phyloP scores from a whole-genome alignment of 2,329 filamentous ascomycete species.

The Fusarium torreyae region DNA sequence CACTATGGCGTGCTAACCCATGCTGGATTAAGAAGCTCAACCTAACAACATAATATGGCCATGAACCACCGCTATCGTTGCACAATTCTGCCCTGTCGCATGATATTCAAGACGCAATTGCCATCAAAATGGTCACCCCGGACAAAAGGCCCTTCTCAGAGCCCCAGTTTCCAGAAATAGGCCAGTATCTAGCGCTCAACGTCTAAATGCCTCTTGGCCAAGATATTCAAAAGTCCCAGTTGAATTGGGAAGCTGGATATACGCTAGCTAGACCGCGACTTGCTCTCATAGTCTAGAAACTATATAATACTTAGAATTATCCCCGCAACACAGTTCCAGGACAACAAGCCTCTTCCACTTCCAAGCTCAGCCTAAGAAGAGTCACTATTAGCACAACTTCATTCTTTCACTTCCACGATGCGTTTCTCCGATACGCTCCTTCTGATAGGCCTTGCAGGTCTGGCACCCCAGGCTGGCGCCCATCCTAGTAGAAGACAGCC shows the following conservation, averaged over 20 bases:
- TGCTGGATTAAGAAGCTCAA: neutral
- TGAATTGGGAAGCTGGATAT: conserved; percentile 28
- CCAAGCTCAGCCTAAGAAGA: neutral
- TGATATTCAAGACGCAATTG: conserved; percentile 3
- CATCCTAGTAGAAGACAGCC: conserved; percentile 52
- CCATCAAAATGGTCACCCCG: neutral
- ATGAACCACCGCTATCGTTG: conserved; percentile 1
- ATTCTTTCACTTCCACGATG: conserved; percentile 41
- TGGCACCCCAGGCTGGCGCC: conserved; percentile 52
- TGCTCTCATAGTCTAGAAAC: accelerated
- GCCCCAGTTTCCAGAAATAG: conserved; percentile 10
- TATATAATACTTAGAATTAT: conserved; percentile 10
- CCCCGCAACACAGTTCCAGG: neutral
- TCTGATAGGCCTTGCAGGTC: conserved; percentile 54
- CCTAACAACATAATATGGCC: neutral
- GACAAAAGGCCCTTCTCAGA: conserved; percentile 30
- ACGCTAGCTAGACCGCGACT: neutral
- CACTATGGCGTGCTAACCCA: conserved; percentile 13
- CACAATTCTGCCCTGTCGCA: neutral
- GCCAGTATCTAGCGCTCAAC: neutral
- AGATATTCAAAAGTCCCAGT: conserved; percentile 29
- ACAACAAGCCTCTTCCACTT: neutral
- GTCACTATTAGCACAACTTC: neutral
- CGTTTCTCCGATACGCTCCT: conserved; percentile 50
- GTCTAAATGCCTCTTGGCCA: conserved; percentile 6